Conservation (phyloP, 2,329 filamentous ascomycete species). For the Ceratocystis alfenasii region DNA sequence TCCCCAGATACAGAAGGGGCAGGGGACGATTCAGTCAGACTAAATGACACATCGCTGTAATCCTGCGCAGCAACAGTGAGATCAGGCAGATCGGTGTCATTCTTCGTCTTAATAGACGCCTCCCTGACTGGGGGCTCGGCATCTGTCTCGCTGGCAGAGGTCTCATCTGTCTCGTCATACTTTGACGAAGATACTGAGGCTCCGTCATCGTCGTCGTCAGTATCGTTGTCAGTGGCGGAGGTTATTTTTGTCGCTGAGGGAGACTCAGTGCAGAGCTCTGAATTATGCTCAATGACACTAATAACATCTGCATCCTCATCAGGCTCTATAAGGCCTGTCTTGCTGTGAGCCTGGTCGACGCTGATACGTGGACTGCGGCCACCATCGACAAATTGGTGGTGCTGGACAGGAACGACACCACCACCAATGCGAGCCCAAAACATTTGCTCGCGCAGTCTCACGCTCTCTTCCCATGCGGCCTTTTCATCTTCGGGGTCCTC, state of each 20-base stretch:
- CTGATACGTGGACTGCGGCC: constrained; percentile 29
- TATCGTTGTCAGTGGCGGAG: background rate
- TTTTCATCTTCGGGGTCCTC: constrained; percentile 75
- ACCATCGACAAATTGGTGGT: background rate
- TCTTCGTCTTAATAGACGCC: background rate
- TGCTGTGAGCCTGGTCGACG: constrained; percentile 22
- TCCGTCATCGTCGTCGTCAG: constrained; percentile 4
- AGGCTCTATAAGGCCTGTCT: background rate
- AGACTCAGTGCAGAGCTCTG: background rate
- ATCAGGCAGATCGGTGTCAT: constrained; percentile 12
- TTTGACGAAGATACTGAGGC: constrained; percentile 8
- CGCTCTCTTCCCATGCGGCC: constrained; percentile 87
- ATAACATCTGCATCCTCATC: constrained; percentile 6
- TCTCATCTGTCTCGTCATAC: constrained; percentile 15
- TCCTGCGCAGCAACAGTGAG: constrained; percentile 13
- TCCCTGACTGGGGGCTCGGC: constrained; percentile 16
- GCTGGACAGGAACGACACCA: constrained; percentile 61
- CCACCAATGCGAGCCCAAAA: constrained; percentile 93
- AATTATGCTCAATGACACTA: constrained; percentile 6
- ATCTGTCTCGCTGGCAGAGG: constrained; percentile 15
- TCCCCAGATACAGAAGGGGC: constrained; percentile 5
- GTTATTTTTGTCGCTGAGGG: background rate
- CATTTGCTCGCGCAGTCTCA: constrained; percentile 82
- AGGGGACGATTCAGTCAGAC: constrained; percentile 14
- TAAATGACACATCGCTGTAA: constrained; percentile 20